These are phyloP conservation scores for Brasenia schreberi DNA, from an alignment of 164 flowering plant genomes.

Conservation along the genomic window DNA sequence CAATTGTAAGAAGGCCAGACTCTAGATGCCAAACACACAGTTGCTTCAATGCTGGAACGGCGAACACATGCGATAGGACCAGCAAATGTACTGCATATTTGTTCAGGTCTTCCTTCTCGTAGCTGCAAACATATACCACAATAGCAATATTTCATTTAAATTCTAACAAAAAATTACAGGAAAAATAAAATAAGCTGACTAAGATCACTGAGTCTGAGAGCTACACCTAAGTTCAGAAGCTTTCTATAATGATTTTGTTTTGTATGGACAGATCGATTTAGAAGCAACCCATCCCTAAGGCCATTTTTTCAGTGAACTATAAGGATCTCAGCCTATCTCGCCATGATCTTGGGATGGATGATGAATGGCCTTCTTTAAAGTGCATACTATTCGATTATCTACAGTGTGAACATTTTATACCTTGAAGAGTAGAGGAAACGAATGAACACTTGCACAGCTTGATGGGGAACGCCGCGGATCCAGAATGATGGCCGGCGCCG, in stretches of 20 bases:
- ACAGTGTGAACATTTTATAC: slow-evolving; percentile 19
- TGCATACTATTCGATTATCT: too few relatives aligned
- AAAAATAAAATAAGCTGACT: too few relatives aligned
- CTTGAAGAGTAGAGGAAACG: slow-evolving; percentile 73
- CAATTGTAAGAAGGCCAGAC: slow-evolving; percentile 30
- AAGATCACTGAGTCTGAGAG: too few relatives aligned
- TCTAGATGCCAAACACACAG: slow-evolving; percentile 44
- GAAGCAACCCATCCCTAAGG: too few relatives aligned
- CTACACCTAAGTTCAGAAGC: background rate
- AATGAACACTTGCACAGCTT: slow-evolving; percentile 69
- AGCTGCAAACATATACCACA: slow-evolving; percentile 25
- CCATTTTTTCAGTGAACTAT: too few relatives aligned
- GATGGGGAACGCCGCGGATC: slow-evolving; percentile 61
- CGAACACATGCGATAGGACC: slow-evolving; percentile 67
- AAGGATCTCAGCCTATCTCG: too few relatives aligned
- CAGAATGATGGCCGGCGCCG: slow-evolving; percentile 29
- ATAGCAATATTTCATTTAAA: background rate
- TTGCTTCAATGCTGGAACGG: slow-evolving; percentile 52
- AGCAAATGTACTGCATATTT: slow-evolving; percentile 45
- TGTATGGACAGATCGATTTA: too few relatives aligned
- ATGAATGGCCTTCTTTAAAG: too few relatives aligned
- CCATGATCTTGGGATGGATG: too few relatives aligned
- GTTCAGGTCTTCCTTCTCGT: slow-evolving; percentile 54
- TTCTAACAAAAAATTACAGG: too few relatives aligned
- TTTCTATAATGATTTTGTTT: background rate